Base-by-base conservation (phyloP, 305 asterid species). In the Stenogyne calaminthoides region DNA sequence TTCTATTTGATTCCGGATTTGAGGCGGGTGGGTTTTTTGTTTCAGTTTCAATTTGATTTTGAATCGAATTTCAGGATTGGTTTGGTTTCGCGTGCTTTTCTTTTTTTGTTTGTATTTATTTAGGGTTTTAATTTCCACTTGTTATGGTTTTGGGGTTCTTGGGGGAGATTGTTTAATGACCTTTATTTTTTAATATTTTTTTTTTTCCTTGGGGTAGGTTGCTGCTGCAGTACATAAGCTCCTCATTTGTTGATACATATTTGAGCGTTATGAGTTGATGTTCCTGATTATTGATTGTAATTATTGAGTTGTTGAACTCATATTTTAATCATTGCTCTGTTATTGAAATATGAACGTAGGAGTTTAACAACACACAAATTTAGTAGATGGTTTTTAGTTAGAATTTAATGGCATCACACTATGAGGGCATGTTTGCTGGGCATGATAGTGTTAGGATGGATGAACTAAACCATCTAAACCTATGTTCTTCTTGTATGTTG, bases 101-200 rank as follows among this genome's bases (percentile, higher is more conserved):
- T 29, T 64, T 61, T 66, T 77, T 6, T 54, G 63, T 71, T 61
- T 58, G 6, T 49, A 20, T 34, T 56, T 25, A 1, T 1, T 25
- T 76, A 76, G 84, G 84, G 80, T 74, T 82, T 79, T 73, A 19
- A 37, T 64, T 76, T 72, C 40, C 32, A 49, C 47, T 70, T 73
- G 4, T 72, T 58, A 19, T 29, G 69, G 58, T 71, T 7, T 25
- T 36, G 39, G 64, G 52, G 66, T 34, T 63, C 39, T 66, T 66
- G 29, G 3, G 2, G 32, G 40, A 8, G 64, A 34, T 49, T 44
- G 32, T 36, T 70, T 56, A n/a, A 4, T 12, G 22, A 12, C 32
- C 16, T 10, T 56, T 18, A 20, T 8, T 32, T 20, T 6, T 29
- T 4, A n/a, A n/a, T n/a, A 55, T 18, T 9, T 46, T 18, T 14